Evolutionary conservation across 108 stramenopile genomes (phyloP), one percentile per base, ranked within the genome.

Genomic region (Cylindrotheca closterium): DNA sequence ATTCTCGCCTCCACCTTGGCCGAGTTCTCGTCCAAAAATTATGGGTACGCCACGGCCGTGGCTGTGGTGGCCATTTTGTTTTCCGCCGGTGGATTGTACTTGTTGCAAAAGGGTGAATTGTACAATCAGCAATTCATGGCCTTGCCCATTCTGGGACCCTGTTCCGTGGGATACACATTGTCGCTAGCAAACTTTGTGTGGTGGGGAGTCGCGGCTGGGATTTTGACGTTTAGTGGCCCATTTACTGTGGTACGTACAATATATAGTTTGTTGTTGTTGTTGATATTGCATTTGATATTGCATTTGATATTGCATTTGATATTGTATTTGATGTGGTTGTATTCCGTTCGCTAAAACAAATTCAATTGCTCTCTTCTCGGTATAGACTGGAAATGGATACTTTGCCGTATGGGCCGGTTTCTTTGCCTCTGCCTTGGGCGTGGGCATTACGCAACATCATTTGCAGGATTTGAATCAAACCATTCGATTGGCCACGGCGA

Each of bases 151-250:
- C 3, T 67, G 26, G 66, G 66, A 1, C 21, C n/a, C n/a, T n/a
- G 52, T 15, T 47, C 56, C 2, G 29, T 46, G 7, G 56, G 69
- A 24, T 52, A 60, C 28, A 32, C 46, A 10, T 4, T 72, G 21
- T 53, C 63, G 26, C 37, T 55, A 15, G 65, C 75, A 30, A 42
- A 82, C 25, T 79, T 85, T 45, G 32, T 76, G 0, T 87, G 86
- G 86, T 76, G 75, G 59, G 63, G 66, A 15, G 53, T 84, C 22
- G 83, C 77, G 12, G 74, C 79, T 22, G 66, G 87, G 27, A 51
- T 88, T 12, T 61, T 88, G 30, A 88, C 86, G 5, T 87, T 84
- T 68, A 53, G 55, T 68, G 76, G 66, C 0, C 85, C 85, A 8
- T 86, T 86, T 51, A 12, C 45, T 31, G 30, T 50, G 2, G 37